Conservation (phyloP, 2,329 filamentous ascomycete genomes). For the Beauveria australis region DNA sequence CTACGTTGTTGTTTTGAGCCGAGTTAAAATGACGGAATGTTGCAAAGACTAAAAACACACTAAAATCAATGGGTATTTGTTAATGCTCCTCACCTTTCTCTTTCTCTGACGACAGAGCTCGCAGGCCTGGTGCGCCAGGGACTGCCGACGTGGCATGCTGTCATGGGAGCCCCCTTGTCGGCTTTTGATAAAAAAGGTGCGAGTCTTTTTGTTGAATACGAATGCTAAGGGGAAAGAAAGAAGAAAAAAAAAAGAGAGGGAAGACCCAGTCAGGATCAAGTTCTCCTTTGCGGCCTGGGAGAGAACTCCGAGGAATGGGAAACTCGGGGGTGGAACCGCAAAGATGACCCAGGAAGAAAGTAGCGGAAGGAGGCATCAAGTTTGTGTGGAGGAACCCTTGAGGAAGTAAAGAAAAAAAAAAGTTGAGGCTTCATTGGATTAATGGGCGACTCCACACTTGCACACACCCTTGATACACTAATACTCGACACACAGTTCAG, state of each 20-base stretch:
- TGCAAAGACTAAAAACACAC: too few species aligned
- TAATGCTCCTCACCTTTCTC: not conserved
- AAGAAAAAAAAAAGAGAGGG: too few species aligned
- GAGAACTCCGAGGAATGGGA: too few species aligned
- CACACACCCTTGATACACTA: not conserved
- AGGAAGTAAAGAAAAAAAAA: not conserved
- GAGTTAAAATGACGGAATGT: too few species aligned
- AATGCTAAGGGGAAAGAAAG: not conserved
- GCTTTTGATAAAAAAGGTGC: not conserved
- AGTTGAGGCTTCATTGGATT: not conserved
- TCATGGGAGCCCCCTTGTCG: not conserved
- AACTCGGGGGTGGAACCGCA: too few species aligned
- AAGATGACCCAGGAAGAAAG: not conserved
- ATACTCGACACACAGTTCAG: too few species aligned
- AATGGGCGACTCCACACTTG: not conserved
- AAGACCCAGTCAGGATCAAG: too few species aligned
- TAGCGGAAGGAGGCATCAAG: not conserved
- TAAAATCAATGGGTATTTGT: too few species aligned
- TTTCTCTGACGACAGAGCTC: slow-evolving; percentile 9
- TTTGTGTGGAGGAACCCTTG: not conserved
- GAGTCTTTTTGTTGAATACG: not conserved
- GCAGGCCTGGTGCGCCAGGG: not conserved
- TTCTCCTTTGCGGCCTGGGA: too few species aligned
- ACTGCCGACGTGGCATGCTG: slow-evolving; percentile 1
- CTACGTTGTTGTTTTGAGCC: not conserved